Base-by-base conservation (phyloP, 495 filamentous ascomycete species). In the Usnea hakonensis region DNA sequence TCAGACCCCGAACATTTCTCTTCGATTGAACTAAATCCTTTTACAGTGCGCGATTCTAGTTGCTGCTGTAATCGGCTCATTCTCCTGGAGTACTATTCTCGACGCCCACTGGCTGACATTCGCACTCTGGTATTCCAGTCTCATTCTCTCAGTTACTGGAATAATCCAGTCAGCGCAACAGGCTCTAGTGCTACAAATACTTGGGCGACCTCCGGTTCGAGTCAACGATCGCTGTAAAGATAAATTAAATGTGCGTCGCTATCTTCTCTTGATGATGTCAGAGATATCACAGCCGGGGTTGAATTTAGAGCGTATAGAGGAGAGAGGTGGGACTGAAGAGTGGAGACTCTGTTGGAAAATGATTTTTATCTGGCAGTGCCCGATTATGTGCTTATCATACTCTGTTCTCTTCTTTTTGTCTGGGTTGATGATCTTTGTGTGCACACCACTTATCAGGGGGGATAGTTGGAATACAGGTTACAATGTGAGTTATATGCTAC, bases 311-410 rank as follows among this genome's bases (percentile, higher is more conserved):
- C n/a, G n/a, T n/a, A n/a, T n/a, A n/a, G n/a, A n/a, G n/a, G n/a
- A n/a, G n/a, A n/a, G n/a, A n/a, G n/a, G n/a, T n/a, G n/a, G n/a
- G n/a, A n/a, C 30, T 17, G 61, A 55, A 5, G 30, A 43, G 23
- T 68, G 66, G 66, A 62, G n/a, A 35, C 63, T 59, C 1, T 8
- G 58, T 4, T 68, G 65, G 67, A 69, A 65, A 37, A 67, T 73
- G 71, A 64, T 72, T 4, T 73, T 73, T 54, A 69, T 68, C 1
- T 73, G 71, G 71, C 71, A 73, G 54, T 67, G 67, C 10, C 66
- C 68, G 14, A 60, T 65, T 1, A 73, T 73, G 71, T 67, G 72
- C 36, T 64, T 71, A 23, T 66, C 68, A 1, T 73, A 73, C 53
- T 70, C 70, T 0, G 61, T 71, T 30, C 32, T 58, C 19, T 58